Base-by-base conservation (phyloP, 345 rosid species). In the Camelina laxa region DNA sequence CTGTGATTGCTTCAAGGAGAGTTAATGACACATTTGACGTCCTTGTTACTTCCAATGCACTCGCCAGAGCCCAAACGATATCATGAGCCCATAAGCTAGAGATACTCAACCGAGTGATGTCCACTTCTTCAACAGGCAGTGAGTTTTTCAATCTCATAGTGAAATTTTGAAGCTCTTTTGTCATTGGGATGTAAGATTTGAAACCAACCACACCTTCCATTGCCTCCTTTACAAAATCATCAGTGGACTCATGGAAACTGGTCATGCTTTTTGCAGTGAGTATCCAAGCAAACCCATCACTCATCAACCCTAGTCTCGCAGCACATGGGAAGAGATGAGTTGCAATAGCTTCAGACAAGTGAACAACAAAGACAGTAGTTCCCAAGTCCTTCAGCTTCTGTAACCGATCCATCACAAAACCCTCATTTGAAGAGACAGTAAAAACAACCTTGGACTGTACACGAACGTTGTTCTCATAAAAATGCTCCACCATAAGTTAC, bases 131-230 rank as follows among this genome's bases (percentile, higher is more conserved):
- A 24, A 1, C 2, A 12, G 2, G 9, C 0, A 63, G 2, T 45
- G 50, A 65, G 13, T 38, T 69, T 79, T 53, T 79, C 82, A 82
- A 82, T 39, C 75, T 60, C 9, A 11, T 24, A 6, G 77, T 71
- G 60, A 85, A 85, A 5, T 68, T 65, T 0, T 72, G 74, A 30
- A 85, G 81, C 77, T 79, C 73, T 35, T 68, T 70, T 2, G 84
- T 76, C 12, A 27, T 9, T 19, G 82, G 83, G 60, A 84, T 31
- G 27, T 77, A 80, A 14, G 79, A 17, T 58, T 31, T 82, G 57
- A 82, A 74, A 42, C 82, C 87, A 31, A 84, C 30, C 30, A 84
- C 80, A 10, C 87, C 85, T 75, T 84, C 78, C 79, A 84, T 76
- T 22, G 82, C 66, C 33, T 70, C 76, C 19, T 55, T 70, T 9